Conservation (phyloP, 2,329 filamentous ascomycete genomes). For the Talaromyces piceae region DNA sequence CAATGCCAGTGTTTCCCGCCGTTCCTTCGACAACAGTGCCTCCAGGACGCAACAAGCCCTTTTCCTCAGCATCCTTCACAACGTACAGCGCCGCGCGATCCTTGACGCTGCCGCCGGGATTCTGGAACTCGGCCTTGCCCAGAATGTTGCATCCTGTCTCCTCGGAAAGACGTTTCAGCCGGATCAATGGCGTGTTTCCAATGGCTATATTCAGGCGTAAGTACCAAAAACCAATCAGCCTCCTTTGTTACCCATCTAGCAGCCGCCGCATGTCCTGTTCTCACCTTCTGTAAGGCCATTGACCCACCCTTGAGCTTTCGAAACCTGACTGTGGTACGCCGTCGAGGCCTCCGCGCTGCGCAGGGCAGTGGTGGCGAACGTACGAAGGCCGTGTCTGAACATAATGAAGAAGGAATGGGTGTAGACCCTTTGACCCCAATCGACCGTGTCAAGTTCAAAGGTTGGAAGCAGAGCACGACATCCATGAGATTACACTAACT, state of each 20-base stretch:
- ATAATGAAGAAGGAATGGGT: constrained; percentile 38
- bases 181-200: constrained; percentile 92
- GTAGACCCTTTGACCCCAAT: not conserved
- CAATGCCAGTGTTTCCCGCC: constrained; percentile 95
- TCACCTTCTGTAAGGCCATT: constrained; percentile 75
- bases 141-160: constrained; percentile 90
- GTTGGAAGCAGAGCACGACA: not conserved
- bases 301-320: constrained; percentile 70
- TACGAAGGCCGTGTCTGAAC: constrained; percentile 62
- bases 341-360: constrained; percentile 47
- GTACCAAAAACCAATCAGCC: not conserved
- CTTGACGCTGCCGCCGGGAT: constrained; percentile 93
- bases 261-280: constrained; percentile 11
- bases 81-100: constrained; percentile 93
- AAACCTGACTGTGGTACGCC: constrained; percentile 62
- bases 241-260: not conserved
- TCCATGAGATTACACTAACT: constrained; percentile 4
- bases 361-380: constrained; percentile 57
- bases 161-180: constrained; percentile 77
- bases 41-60: constrained; percentile 70
- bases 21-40: constrained; percentile 97
- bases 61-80: constrained; percentile 86
- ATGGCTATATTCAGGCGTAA: constrained; percentile 59
- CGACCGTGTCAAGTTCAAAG: not conserved
- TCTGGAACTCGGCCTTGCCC: constrained; percentile 98